A percentile compares a stretch with the other conserved stretches of the same genome.
Evolutionary conservation across 345 rosid genomes (phyloP).

Genomic region (Pistacia integerrima): DNA sequence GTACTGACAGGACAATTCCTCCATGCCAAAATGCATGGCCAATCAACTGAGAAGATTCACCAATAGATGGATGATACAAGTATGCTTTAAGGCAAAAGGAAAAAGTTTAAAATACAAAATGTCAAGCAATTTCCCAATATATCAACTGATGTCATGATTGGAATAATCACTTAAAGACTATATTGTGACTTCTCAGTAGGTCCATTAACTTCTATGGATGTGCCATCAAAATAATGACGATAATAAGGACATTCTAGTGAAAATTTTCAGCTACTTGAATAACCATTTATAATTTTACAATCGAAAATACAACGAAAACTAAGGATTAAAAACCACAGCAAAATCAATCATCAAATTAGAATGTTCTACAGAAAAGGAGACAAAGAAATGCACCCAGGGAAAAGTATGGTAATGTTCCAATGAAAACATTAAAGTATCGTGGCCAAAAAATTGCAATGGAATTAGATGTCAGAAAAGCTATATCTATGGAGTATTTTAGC

Average conservation of each 20-base stretch:
- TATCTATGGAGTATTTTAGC: too few species aligned
- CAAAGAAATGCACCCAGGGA: background rate
- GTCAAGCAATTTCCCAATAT: background rate
- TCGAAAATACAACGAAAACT: background rate
- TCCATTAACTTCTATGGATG: background rate
- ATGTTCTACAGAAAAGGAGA: background rate
- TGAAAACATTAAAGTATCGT: background rate
- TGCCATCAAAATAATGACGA: background rate
- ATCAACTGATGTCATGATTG: background rate
- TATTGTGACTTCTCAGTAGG: background rate
- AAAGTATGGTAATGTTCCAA: background rate
- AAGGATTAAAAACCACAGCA: background rate
- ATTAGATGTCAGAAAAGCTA: too few species aligned
- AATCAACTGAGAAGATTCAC: conserved; percentile 8
- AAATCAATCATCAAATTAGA: background rate
- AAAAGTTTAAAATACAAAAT: background rate
- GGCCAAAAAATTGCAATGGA: too few species aligned
- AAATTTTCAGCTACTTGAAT: background rate
- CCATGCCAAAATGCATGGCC: background rate
- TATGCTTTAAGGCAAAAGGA: background rate
- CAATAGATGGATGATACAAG: background rate
- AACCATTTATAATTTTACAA: background rate
- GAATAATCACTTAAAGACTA: background rate
- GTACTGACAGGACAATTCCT: background rate
- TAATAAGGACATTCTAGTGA: background rate